phyloP scores from a whole-genome alignment of 345 rosid genomes.

The Eucalyptus pauciflora region DNA sequence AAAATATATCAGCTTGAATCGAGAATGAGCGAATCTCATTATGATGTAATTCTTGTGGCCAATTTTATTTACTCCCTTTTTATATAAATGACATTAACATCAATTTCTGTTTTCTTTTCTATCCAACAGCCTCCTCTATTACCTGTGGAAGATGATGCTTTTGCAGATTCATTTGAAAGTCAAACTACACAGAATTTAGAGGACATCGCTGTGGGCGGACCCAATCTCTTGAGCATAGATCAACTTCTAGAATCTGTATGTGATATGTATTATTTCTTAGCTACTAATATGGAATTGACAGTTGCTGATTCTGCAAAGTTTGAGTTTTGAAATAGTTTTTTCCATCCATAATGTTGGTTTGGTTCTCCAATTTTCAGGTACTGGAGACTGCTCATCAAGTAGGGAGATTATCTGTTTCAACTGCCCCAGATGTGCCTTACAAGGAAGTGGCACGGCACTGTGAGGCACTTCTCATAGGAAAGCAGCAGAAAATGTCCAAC shows the following conservation, averaged over 20 bases:
- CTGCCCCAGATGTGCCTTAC: slow-evolving; percentile 70
- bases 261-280: not conserved
- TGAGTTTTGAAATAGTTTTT: not conserved
- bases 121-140: slow-evolving; percentile 20
- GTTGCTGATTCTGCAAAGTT: not conserved
- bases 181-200: slow-evolving; percentile 16
- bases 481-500: slow-evolving; percentile 74
- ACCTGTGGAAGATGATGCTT: slow-evolving; percentile 45
- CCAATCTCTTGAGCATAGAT: slow-evolving; percentile 49
- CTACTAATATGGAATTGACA: not conserved
- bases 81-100: not conserved
- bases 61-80: not conserved
- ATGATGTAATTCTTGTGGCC: slow-evolving; percentile 16
- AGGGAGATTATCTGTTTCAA: slow-evolving; percentile 62
- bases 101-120: not conserved
- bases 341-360: not conserved
- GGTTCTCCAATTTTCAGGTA: slow-evolving; percentile 26
- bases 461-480: slow-evolving; percentile 69
- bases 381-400: slow-evolving; percentile 65
- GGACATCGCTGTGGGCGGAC: slow-evolving; percentile 8
- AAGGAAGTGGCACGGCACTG: slow-evolving; percentile 83
- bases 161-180: slow-evolving; percentile 32
- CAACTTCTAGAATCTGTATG: slow-evolving; percentile 76
- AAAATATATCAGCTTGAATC: slow-evolving; percentile 20
- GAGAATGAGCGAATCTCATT: slow-evolving; percentile 13